Evolutionary conservation across 108 stramenopile species (phyloP), one percentile per base, ranked within the genome.

Genomic region (Skeletonema menzelii): DNA sequence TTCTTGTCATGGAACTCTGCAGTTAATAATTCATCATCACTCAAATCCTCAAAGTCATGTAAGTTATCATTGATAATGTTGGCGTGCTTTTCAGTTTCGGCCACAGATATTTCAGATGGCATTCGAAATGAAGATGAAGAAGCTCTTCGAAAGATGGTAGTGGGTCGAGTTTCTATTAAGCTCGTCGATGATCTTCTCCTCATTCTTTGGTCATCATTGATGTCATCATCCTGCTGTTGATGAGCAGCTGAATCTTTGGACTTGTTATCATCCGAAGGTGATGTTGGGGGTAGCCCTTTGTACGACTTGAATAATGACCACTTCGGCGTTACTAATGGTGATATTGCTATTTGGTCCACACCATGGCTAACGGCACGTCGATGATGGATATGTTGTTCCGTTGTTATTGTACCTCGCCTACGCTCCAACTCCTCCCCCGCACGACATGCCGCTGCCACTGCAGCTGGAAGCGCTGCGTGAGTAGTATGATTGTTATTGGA

Each of bases 361-460:
- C 49, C 49, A 22, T 22, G 19, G 22, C 49, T 53, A 53, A 53
- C 49, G 2, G 24, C 22, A 53, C 49, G 49, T 53, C 49, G 22
- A 53, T 53, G 46, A 47, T 1, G 6, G 20, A 3, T 20, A 53
- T 24, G 49, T 7, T 22, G 40, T 0, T 42, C 14, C 3, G 40
- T 5, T 42, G 40, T 42, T n/a, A 42, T 42, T n/a, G 40, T 42
- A 42, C 40, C 56, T 20, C 77, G 56, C 17, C 59, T 32, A 34
- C 77, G 44, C 31, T 78, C 77, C 70, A 71, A 44, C 14, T 78
- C 77, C 26, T 78, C 77, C 22, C 65, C 77, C 31, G 77, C 77
- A 17, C 63, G 63, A 59, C 77, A 78, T 32, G 77, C 77, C 8
- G 77, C 77, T n/a, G 77, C 77, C 22, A 78, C 59, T 3, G 70